These are phyloP conservation scores for Ustilago vetiveriae DNA, from an alignment of 1,284 basidiomycete species.

Conservation along the genomic window DNA sequence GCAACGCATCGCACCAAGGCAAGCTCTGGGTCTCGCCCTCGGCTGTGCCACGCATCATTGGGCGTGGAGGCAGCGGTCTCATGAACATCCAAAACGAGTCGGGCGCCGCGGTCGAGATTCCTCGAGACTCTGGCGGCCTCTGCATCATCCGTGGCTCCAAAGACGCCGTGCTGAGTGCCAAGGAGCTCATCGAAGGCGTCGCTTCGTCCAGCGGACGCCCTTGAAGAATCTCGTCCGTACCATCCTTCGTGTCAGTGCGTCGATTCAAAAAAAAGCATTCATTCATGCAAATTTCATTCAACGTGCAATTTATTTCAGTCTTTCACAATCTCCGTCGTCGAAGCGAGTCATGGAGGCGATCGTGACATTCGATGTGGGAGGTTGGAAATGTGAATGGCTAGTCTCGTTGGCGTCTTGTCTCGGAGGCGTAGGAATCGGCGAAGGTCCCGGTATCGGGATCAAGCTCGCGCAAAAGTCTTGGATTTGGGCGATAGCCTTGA, in stretches of 20 bases:
- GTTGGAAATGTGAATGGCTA: no score
- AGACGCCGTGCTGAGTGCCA: constrained; percentile 53
- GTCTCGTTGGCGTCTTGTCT: no score
- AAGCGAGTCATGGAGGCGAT: no score
- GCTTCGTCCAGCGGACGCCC: constrained; percentile 26
- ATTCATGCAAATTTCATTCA: constrained; percentile 3
- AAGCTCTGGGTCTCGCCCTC: constrained; percentile 46
- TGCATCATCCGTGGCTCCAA: constrained; percentile 57
- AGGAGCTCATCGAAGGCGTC: constrained; percentile 50
- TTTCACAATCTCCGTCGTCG: no score
- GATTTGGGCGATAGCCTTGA: constrained; percentile 25
- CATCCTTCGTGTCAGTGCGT: no score
- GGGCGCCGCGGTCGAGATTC: constrained; percentile 57
- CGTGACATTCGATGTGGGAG: no score
- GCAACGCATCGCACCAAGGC: constrained; percentile 49
- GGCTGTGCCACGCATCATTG: constrained; percentile 54
- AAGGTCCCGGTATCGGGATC: constrained; percentile 8
- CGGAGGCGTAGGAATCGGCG: no score
- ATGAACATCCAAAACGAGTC: constrained; percentile 53
- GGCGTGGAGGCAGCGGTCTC: constrained; percentile 51
- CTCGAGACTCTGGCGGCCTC: constrained; percentile 49
- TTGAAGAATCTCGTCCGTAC: no score
- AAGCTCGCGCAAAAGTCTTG: constrained; percentile 7
- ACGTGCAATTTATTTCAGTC: no score
- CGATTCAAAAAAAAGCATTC: constrained; percentile 27